Conservation (phyloP, 2,329 filamentous ascomycete genomes). For the Nothophaeocryptopus gaeumannii region DNA sequence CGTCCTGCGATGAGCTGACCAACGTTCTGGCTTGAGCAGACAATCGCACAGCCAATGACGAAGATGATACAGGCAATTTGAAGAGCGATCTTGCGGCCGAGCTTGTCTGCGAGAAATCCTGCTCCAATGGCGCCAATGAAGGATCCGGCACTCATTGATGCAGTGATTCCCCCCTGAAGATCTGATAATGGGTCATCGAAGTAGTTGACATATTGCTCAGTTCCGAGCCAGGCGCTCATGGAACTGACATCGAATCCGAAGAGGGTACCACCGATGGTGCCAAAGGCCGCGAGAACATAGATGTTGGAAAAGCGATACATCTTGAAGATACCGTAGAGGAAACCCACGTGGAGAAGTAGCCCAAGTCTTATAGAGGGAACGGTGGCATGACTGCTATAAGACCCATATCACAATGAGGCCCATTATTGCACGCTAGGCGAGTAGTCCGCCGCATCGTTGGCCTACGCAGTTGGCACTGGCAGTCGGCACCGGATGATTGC, state of each 20-base stretch:
- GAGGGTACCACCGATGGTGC: slow-evolving; percentile 62
- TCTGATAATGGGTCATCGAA: slow-evolving; percentile 59
- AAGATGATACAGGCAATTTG: slow-evolving; percentile 45
- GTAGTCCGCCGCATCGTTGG: slow-evolving; percentile 2
- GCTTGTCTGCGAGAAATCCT: slow-evolving; percentile 56
- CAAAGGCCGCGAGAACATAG: slow-evolving; percentile 55
- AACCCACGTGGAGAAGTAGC: background rate
- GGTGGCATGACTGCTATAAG: background rate
- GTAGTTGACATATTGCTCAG: slow-evolving; percentile 65
- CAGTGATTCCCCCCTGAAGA: slow-evolving; percentile 65
- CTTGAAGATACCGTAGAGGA: background rate
- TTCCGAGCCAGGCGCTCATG: slow-evolving; percentile 62
- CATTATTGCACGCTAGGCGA: slow-evolving; percentile 2
- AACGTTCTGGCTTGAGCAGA: slow-evolving; percentile 62
- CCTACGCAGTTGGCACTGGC: slow-evolving; percentile 1
- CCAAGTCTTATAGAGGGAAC: background rate
- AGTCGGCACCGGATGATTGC: background rate
- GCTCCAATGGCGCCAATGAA: slow-evolving; percentile 61
- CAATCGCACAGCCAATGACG: slow-evolving; percentile 59
- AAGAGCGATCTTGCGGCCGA: slow-evolving; percentile 53
- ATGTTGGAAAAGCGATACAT: slow-evolving; percentile 44
- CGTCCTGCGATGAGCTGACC: slow-evolving; percentile 68
- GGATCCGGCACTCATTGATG: slow-evolving; percentile 67
- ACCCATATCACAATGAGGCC: background rate
- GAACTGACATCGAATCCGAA: slow-evolving; percentile 71